These are phyloP conservation scores for Mesostigma viride DNA, from an alignment of 139 green algal genomes.

Conservation along the genomic window DNA sequence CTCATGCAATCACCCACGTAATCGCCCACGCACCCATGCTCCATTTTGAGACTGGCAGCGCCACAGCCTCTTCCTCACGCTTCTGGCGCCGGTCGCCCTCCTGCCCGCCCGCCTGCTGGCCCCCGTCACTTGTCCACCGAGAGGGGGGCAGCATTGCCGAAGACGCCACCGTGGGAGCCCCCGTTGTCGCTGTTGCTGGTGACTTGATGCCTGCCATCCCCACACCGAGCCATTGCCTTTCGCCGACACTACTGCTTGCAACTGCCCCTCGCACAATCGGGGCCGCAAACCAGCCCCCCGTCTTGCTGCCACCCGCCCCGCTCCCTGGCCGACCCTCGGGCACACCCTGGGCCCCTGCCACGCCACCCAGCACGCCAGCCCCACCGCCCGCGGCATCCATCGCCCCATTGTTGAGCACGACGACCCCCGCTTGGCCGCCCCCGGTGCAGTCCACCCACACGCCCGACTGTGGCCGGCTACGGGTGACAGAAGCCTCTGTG, in stretches of 20 bases:
- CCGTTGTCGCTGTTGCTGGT: slow-evolving; percentile 9
- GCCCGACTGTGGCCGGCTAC: too few relatives aligned
- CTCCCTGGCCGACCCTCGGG: neutral
- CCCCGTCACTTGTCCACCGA: slow-evolving; percentile 19
- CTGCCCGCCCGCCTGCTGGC: slow-evolving; percentile 15
- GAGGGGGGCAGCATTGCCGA: slow-evolving; percentile 21
- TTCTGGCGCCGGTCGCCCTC: slow-evolving; percentile 8
- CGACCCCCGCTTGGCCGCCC: slow-evolving; percentile 1
- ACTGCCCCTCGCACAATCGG: slow-evolving; percentile 19
- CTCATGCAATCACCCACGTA: neutral
- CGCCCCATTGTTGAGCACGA: slow-evolving; percentile 7
- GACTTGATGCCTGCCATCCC: neutral
- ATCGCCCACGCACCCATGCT: slow-evolving; percentile 1
- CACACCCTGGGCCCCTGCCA: neutral
- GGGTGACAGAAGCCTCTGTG: too few relatives aligned
- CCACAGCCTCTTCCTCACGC: neutral
- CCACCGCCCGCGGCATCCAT: slow-evolving; percentile 2
- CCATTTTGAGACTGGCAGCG: neutral
- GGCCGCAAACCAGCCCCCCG: slow-evolving; percentile 7
- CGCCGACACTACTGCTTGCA: neutral
- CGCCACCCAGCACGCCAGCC: neutral
- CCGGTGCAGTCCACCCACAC: too few relatives aligned
- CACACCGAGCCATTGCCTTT: neutral
- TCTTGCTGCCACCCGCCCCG: slow-evolving; percentile 6
- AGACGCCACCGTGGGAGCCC: neutral